Conservation (phyloP, 768 basidiomycete species). For the Phylloporus scabripes region DNA sequence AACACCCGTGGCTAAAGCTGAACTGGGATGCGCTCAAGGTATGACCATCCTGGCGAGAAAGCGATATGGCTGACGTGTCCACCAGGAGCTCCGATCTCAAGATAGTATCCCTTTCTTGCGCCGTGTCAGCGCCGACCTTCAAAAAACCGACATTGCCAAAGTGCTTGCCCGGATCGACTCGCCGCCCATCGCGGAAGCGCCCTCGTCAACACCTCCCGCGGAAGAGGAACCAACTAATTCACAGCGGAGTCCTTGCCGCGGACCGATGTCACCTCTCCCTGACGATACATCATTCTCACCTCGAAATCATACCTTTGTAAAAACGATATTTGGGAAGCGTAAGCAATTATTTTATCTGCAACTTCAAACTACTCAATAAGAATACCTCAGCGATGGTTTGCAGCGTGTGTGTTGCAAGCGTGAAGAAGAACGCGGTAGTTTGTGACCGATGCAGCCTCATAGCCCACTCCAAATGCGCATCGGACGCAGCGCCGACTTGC, state of each 20-base stretch:
- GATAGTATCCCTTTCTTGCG: slow-evolving; percentile 95
- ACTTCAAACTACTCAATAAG: slow-evolving; percentile 6
- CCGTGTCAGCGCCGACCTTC: slow-evolving; percentile 81
- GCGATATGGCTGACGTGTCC: not conserved
- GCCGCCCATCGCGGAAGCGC: slow-evolving; percentile 25
- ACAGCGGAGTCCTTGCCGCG: slow-evolving; percentile 36
- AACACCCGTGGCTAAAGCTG: slow-evolving; percentile 86
- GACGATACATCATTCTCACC: slow-evolving; percentile 45
- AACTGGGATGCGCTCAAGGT: slow-evolving; percentile 81
- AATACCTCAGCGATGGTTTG: slow-evolving; percentile 68
- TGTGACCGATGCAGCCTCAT: slow-evolving; percentile 90
- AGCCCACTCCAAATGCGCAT: slow-evolving; percentile 72
- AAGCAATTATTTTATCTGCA: slow-evolving; percentile 29
- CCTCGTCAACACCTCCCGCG: slow-evolving; percentile 43
- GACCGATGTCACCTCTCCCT: slow-evolving; percentile 26
- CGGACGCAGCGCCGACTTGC: slow-evolving; percentile 72
- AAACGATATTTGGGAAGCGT: slow-evolving; percentile 92
- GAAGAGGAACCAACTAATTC: slow-evolving; percentile 37
- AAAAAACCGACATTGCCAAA: slow-evolving; percentile 61
- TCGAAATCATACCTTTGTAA: slow-evolving; percentile 79
- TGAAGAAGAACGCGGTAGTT: slow-evolving; percentile 83
- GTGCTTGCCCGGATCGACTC: slow-evolving; percentile 41
- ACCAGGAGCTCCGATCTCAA: slow-evolving; percentile 76
- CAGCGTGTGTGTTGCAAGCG: slow-evolving; percentile 70
- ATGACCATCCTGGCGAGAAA: slow-evolving; percentile 10